Base-by-base conservation (phyloP, 768 basidiomycete genomes). In the Pleurotus tuoliensis region DNA sequence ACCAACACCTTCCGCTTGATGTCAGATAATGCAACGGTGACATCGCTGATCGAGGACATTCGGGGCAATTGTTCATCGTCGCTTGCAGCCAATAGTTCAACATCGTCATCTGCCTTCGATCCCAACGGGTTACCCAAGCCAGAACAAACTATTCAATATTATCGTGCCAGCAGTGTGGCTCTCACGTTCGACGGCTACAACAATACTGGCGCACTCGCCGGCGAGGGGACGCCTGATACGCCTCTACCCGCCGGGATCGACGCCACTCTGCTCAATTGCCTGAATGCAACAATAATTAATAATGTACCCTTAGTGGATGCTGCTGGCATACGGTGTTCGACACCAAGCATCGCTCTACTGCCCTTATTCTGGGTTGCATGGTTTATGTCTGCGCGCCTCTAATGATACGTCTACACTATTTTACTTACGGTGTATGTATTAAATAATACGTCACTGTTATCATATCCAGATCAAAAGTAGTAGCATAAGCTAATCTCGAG, bases 131-230 rank as follows among this genome's bases (percentile, higher is more conserved):
- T 37, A 16, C 75, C 77, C n/a, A 66, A 66, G 43, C 76, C 85
- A 0, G 80, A 83, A 61, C 79, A 86, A 62, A 78, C 76, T 0
- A 61, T 87, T n/a, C 81, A 88, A 57, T 89, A 88, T 66, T 89
- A 84, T 63, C 83, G 87, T 27, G 81, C 83, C 1, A 85, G 84
- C 63, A 85, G 79, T 45, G 75, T 86, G 38, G 80, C 78, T 2
- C 72, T 88, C 22, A 78, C 83, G 1, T 70, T 88, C 3, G 82
- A 88, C 54, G 82, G 82, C 0, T 88, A 88, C 64, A 87, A 88
- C 62, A 79, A 88, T 59, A 82, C 83, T 0, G 81, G 76, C 5
- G 78, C 72, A 3, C 67, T 82, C 22, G 68, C 66, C 38, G 61
- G 66, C 1, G 71, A 81, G 18, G 66, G 73, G 6, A 78, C 72